Conservation (phyloP, 2,329 filamentous ascomycete species). For the Beauveria sp. region DNA sequence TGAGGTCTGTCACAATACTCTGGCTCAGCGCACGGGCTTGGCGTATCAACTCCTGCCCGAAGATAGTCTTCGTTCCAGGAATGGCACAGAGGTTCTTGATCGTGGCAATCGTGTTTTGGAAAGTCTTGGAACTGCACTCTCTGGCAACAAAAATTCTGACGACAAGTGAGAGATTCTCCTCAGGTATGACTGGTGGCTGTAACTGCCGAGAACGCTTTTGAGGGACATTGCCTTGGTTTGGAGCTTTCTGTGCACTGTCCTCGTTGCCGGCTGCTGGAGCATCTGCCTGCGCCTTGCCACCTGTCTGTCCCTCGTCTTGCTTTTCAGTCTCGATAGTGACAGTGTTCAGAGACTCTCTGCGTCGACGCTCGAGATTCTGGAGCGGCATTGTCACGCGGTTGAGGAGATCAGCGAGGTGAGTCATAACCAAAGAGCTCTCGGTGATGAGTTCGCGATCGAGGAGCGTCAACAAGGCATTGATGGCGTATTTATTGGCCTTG, state of each 20-base stretch:
- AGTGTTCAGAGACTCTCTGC: conserved; percentile 59
- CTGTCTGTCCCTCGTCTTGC: conserved; percentile 24
- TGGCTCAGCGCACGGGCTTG: conserved; percentile 81
- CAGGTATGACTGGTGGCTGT: conserved; percentile 76
- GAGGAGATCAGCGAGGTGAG: conserved; percentile 77
- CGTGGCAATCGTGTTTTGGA: conserved; percentile 95
- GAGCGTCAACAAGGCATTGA: conserved; percentile 82
- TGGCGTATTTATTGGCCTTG: conserved; percentile 77
- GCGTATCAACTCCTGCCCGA: conserved; percentile 84
- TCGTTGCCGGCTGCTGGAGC: conserved; percentile 16
- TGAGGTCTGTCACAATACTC: conserved; percentile 75
- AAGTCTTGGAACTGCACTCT: conserved; percentile 95
- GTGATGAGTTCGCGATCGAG: conserved; percentile 93
- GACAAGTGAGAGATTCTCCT: conserved; percentile 85
- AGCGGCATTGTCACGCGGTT: conserved; percentile 84
- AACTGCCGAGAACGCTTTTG: conserved; percentile 51
- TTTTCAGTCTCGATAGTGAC: conserved; percentile 5
- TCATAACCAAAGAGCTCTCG: conserved; percentile 96
- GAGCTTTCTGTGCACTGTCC: conserved; percentile 19
- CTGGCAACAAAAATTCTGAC: conserved; percentile 93
- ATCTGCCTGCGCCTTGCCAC: conserved; percentile 16
- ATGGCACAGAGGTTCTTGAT: conserved; percentile 97
- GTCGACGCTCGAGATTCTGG: conserved; percentile 71
- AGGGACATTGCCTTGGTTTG: conserved; percentile 25
- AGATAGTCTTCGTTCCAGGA: conserved; percentile 78